phyloP scores from a whole-genome alignment of 345 rosid species.

The Syzygium oleosum region DNA sequence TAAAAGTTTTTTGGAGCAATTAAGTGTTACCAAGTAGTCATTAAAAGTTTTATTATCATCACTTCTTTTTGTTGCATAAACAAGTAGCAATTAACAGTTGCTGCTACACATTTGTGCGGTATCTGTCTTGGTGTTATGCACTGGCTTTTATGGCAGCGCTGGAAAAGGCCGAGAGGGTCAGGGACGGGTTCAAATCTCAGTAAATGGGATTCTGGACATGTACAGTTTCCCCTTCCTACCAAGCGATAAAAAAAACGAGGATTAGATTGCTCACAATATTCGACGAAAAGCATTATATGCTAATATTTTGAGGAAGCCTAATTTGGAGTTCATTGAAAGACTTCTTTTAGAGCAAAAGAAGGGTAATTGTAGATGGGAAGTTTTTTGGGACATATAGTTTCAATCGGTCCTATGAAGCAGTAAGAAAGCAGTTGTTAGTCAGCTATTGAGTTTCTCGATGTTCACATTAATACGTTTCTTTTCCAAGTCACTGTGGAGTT shows the following conservation, averaged over 20 bases:
- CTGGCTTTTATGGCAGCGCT: not conserved
- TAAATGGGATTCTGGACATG: not conserved
- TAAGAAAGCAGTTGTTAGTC: too few relatives aligned
- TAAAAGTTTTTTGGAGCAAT: not conserved
- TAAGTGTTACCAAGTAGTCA: not conserved
- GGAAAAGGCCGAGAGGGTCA: not conserved
- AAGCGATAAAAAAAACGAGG: not conserved
- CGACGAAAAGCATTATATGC: not conserved
- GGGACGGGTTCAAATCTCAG: not conserved
- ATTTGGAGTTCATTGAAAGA: not conserved
- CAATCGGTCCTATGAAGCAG: not conserved
- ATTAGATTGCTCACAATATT: not conserved
- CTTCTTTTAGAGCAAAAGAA: not conserved
- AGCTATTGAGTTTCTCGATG: not conserved
- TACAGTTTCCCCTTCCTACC: not conserved
- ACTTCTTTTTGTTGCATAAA: not conserved
- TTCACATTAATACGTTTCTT: too few relatives aligned
- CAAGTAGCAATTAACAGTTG: not conserved
- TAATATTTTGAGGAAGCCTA: not conserved
- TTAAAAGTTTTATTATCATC: too few relatives aligned
- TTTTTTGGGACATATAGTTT: not conserved
- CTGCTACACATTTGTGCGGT: not conserved
- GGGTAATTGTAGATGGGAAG: not conserved
- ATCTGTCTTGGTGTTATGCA: not conserved
- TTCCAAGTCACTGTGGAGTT: too few relatives aligned